These are phyloP conservation scores for Volvariella surrecta DNA, from an alignment of 1,284 basidiomycete species.

Conservation along the genomic window DNA sequence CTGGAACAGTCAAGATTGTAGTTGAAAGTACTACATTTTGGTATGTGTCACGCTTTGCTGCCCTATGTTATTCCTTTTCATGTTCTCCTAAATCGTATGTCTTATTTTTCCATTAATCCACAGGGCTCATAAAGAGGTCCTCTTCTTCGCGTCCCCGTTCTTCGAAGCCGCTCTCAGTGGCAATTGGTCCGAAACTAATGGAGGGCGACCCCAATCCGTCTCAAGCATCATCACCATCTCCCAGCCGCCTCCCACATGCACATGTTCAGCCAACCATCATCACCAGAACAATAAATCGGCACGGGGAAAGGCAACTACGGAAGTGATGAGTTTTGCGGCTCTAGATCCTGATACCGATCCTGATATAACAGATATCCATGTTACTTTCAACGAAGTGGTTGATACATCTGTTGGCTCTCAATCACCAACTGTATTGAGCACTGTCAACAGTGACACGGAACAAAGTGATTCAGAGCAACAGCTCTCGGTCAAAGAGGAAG, in stretches of 20 bases:
- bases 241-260: slow-evolving; percentile 43
- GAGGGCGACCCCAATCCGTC: slow-evolving; percentile 58
- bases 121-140: slow-evolving; percentile 80
- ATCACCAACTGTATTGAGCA: slow-evolving; percentile 12
- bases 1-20: slow-evolving; percentile 78
- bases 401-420: no score
- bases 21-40: slow-evolving; percentile 80
- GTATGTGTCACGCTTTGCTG: slow-evolving; percentile 30
- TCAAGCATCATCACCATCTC: slow-evolving; percentile 78
- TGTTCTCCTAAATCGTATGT: neutral
- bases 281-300: slow-evolving; percentile 28
- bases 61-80: slow-evolving; percentile 7
- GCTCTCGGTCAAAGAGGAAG: neutral
- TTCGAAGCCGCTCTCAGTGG: slow-evolving; percentile 80
- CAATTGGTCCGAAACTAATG: slow-evolving; percentile 61
- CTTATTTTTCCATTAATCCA: neutral
- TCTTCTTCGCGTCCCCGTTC: slow-evolving; percentile 80
- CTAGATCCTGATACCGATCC: slow-evolving; percentile 43
- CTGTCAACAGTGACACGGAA: slow-evolving; percentile 1
- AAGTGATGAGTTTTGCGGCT: slow-evolving; percentile 49
- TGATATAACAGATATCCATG: slow-evolving; percentile 30
- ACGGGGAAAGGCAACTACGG: slow-evolving; percentile 29
- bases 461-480: neutral
- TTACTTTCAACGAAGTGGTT: slow-evolving; percentile 24
- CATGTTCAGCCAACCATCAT: neutral